Percentiles rank a stretch among this genome's conserved stretches.
These are phyloP conservation scores for Graphiopsis chlorocephala DNA, from an alignment of 2,329 filamentous ascomycete genomes.

Conservation along the genomic window DNA sequence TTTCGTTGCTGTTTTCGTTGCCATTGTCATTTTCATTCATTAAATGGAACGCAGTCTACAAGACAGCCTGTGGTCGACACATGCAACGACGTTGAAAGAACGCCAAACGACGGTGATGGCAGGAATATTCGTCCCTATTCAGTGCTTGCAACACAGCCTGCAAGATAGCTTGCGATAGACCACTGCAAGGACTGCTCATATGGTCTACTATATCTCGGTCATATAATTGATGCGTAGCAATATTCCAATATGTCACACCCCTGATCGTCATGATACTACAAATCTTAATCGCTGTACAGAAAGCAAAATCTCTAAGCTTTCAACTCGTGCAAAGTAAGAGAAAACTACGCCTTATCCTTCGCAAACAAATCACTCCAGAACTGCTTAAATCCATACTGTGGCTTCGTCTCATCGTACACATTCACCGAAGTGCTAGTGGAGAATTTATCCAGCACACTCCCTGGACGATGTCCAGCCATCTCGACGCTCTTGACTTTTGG, in stretches of 20 bases:
- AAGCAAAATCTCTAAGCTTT: neutral
- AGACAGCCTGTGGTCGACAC: no score
- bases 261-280: neutral
- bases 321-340: no score
- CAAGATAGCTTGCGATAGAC: neutral
- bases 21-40: no score
- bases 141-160: no score
- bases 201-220: neutral
- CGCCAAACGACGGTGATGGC: no score
- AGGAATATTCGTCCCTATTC: no score
- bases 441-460: slow-evolving; percentile 62
- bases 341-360: neutral
- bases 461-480: slow-evolving; percentile 43
- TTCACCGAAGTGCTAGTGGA: slow-evolving; percentile 51
- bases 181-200: neutral
- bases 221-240: neutral
- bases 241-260: neutral
- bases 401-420: slow-evolving; percentile 70
- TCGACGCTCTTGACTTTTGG: slow-evolving; percentile 41
- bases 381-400: slow-evolving; percentile 81
- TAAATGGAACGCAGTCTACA: no score
- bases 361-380: slow-evolving; percentile 81
- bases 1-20: no score
- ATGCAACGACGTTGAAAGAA: no score
- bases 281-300: neutral